A percentile compares a stretch with the other conserved stretches of the same genome.
phyloP scores from a whole-genome alignment of 2,329 filamentous ascomycete species.

The Pochonia chlamydosporia region DNA sequence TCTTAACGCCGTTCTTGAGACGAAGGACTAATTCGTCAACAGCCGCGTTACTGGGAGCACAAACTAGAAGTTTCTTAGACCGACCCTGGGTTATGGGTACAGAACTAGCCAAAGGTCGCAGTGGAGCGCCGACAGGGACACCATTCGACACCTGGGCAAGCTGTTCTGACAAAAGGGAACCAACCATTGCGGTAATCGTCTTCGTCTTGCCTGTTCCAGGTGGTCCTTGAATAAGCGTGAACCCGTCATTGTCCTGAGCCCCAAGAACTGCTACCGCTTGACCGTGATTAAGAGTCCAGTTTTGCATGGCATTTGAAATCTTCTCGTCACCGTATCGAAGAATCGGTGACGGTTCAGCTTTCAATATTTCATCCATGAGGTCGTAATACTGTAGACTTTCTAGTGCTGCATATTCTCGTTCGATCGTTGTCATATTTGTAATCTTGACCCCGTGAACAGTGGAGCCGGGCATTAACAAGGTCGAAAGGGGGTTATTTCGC shows the following conservation, averaged over 20 bases:
- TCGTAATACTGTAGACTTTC: conserved; percentile 94
- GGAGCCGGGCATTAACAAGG: conserved; percentile 61
- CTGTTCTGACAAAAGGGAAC: conserved; percentile 55
- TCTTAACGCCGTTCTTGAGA: conserved; percentile 81
- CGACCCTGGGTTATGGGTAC: conserved; percentile 21
- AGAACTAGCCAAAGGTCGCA: conserved; percentile 20
- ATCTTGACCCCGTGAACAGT: conserved; percentile 74
- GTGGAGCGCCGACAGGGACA: conserved; percentile 23
- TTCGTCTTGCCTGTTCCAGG: conserved; percentile 98
- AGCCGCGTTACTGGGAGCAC: conserved; percentile 96
- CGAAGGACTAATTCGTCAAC: conserved; percentile 94
- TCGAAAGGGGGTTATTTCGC: conserved; percentile 53
- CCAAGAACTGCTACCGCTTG: conserved; percentile 90
- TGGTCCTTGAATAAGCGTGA: conserved; percentile 91
- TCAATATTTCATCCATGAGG: conserved; percentile 84
- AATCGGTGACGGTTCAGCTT: conserved; percentile 84
- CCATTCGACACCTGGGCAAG: conserved; percentile 27
- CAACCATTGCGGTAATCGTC: conserved; percentile 94
- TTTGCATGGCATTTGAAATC: conserved; percentile 61
- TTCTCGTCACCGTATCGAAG: conserved; percentile 73
- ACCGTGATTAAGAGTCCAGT: conserved; percentile 79
- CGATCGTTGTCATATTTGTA: conserved; percentile 87
- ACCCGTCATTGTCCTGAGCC: conserved; percentile 91
- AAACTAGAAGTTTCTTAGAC: conserved; percentile 84
- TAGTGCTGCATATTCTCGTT: conserved; percentile 89